Evolutionary conservation across 2,329 filamentous ascomycete genomes (phyloP).

Genomic region (Aspergillus piperis): DNA sequence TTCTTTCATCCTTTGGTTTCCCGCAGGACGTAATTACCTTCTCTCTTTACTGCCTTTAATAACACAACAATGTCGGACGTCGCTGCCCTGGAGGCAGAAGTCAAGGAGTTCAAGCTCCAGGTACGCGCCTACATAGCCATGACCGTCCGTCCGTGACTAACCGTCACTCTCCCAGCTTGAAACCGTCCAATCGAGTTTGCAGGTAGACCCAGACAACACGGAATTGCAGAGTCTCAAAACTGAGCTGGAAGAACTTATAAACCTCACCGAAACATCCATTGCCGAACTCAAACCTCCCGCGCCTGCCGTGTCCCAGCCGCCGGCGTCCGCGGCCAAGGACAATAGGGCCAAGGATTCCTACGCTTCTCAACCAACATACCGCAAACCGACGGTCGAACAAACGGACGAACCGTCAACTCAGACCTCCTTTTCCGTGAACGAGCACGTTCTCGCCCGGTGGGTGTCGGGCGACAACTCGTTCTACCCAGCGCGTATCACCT

Average conservation of each 20-base stretch:
- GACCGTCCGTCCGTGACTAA: constrained; percentile 12
- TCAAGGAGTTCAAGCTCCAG: constrained; percentile 59
- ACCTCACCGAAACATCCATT: constrained; percentile 75
- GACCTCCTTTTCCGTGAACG: constrained; percentile 77
- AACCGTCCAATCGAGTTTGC: constrained; percentile 72
- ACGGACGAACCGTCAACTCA: constrained; percentile 54
- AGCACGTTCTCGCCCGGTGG: constrained; percentile 89
- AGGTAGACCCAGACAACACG: constrained; percentile 75
- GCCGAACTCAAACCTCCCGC: constrained; percentile 70
- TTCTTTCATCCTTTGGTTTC: background rate
- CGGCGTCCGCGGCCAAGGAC: constrained; percentile 60
- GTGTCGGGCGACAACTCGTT: constrained; percentile 83
- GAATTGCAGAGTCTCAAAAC: constrained; percentile 75
- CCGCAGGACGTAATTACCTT: background rate
- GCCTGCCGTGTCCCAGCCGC: constrained; percentile 50
- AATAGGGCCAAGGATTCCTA: constrained; percentile 85
- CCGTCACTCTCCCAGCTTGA: constrained; percentile 63
- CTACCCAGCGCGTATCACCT: constrained; percentile 90
- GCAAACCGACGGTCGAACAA: constrained; percentile 44
- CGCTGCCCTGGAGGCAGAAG: constrained; percentile 49
- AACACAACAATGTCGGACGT: constrained; percentile 44
- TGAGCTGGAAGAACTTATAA: constrained; percentile 81
- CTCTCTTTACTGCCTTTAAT: background rate
- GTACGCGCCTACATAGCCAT: background rate
- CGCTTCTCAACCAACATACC: constrained; percentile 66